phyloP scores from a whole-genome alignment of 371 early-diverging fungal genomes.

The Zychaea mexicana region DNA sequence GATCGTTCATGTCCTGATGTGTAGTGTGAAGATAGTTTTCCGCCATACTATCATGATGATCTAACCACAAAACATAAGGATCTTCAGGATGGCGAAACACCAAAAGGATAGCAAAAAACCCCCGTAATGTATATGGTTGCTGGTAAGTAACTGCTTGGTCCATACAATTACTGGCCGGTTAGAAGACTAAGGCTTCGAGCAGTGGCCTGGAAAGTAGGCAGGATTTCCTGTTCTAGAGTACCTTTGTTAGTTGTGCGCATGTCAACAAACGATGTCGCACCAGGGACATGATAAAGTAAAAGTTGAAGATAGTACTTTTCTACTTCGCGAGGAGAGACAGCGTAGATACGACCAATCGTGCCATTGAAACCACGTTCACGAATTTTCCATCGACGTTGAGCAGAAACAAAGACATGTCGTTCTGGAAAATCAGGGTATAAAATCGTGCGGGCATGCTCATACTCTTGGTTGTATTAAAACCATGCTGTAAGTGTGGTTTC shows the following conservation, averaged over 20 bases:
- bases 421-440: background rate
- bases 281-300: conserved; percentile 10
- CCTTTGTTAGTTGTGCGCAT: conserved; percentile 1
- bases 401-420: background rate
- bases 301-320: background rate
- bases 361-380: too few species aligned
- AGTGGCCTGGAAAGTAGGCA: too few species aligned
- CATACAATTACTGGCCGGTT: too few species aligned
- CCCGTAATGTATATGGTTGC: background rate
- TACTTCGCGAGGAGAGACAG: background rate
- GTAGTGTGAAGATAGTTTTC: background rate
- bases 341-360: too few species aligned
- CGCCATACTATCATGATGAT: background rate
- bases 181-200: too few species aligned
- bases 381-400: background rate
- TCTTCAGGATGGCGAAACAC: background rate
- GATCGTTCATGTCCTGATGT: background rate
- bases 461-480: background rate
- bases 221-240: too few species aligned
- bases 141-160: too few species aligned
- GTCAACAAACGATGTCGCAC: conserved; percentile 3
- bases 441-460: background rate
- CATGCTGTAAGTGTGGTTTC: conserved; percentile 4
- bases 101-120: background rate
- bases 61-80: background rate